Evolutionary conservation across 805 yeast species (phyloP), one percentile per base, ranked within the genome.

Genomic region (Candida takata): DNA sequence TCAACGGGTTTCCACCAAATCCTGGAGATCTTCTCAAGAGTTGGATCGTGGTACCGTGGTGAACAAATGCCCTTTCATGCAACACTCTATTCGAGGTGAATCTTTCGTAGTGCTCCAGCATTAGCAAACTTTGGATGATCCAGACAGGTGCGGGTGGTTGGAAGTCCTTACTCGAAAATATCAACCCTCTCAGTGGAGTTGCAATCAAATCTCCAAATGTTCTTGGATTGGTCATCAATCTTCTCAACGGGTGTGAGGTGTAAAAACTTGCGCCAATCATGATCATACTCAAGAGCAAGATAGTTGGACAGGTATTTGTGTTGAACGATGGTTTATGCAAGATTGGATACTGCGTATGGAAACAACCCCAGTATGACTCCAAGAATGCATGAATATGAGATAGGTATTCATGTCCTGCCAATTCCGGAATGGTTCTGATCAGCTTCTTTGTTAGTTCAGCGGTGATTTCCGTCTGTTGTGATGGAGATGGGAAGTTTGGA

Each of bases 11-110:
- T 0, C 87, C 87, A 11, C 87, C 87, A 24, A 85, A 57, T 1
- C 82, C 72, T 1, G 94, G 85, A 0, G 85, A 75, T 47, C 95
- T 65, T 45, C 94, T 62, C 33, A 85, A 60, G 29, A 85, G 60
- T 56, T 85, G 95, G 27, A 84, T 77, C 0, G 88, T 77, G 0
- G 95, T 81, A 5, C 92, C 95, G 55, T 85, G 95, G 53, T 86
- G 95, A 15, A 86, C 62, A 56, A 81, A 90, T 0, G 85, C 83
- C 32, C 95, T 60, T 58, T 85, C 95, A 54, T 85, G 95, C 48
- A 83, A 57, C 27, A 62, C 61, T 47, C 95, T 62, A 30, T 74
- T 70, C 0, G 85, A 65, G 46, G 81, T 77, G 41, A 80, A 70
- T 60, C 85, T 83, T 54, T 85, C 95, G 51, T 76, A 79, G 60